These are phyloP conservation scores for Chlorella sp. DNA, from an alignment of 139 green algal genomes.

Conservation along the genomic window DNA sequence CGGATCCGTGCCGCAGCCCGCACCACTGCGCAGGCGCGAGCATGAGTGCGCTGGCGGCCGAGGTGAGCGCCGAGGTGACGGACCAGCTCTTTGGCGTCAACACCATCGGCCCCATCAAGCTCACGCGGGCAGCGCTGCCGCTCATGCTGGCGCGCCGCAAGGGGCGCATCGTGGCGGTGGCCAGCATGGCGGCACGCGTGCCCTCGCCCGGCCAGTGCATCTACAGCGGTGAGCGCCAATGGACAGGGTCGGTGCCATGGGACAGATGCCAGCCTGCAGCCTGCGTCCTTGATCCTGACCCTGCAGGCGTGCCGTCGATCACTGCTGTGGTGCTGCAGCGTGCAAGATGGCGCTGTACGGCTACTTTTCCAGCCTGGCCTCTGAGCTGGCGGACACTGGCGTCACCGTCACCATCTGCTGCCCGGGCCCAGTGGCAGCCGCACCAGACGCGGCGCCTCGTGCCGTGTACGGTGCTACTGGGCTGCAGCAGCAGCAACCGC, in stretches of 20 bases:
- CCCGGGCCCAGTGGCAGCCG: constrained; percentile 57
- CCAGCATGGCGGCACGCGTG: constrained; percentile 68
- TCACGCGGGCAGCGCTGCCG: constrained; percentile 66
- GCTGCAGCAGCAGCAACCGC: constrained; percentile 8
- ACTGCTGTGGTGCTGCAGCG: constrained; percentile 14
- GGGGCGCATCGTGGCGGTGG: constrained; percentile 64
- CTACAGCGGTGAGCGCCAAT: constrained; percentile 60
- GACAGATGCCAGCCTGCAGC: neutral
- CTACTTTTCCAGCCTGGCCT: constrained; percentile 67
- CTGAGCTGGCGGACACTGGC: constrained; percentile 57
- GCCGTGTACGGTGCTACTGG: constrained; percentile 55
- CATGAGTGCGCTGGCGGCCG: constrained; percentile 56
- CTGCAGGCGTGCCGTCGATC: too few relatives aligned
- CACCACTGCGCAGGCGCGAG: constrained; percentile 41
- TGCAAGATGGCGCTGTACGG: constrained; percentile 65
- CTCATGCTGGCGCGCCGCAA: constrained; percentile 40
- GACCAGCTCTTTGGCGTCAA: constrained; percentile 67
- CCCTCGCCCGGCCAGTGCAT: constrained; percentile 58
- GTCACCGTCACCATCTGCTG: constrained; percentile 65
- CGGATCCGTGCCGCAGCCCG: neutral
- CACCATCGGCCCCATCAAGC: constrained; percentile 56
- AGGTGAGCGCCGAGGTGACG: constrained; percentile 51
- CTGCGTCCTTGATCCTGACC: too few relatives aligned
- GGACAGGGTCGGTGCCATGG: neutral
- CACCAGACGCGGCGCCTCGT: constrained; percentile 14